Conservation (phyloP, 2,329 filamentous ascomycete species). For the Alternaria panax region DNA sequence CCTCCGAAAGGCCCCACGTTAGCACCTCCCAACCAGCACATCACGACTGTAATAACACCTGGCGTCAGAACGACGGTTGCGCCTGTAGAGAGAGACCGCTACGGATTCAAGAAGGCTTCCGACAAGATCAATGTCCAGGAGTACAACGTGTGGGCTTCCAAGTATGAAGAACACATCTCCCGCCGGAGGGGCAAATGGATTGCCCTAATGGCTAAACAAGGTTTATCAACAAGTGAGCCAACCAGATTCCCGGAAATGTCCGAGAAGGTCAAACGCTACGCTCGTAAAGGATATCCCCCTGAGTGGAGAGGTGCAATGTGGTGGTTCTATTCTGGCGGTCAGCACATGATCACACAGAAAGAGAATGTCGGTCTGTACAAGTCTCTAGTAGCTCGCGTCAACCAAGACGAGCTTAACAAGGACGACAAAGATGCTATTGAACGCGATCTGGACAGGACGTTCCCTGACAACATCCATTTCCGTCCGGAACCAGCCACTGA, state of each 20-base stretch:
- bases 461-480: constrained; percentile 92
- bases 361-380: constrained; percentile 73
- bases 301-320: constrained; percentile 95
- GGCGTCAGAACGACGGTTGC: constrained; percentile 26
- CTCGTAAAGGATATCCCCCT: constrained; percentile 91
- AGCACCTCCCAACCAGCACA: constrained; percentile 8
- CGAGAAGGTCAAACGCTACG: constrained; percentile 85
- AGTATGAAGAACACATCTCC: constrained; percentile 77
- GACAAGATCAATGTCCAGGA: constrained; percentile 78
- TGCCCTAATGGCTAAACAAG: constrained; percentile 76
- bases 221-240: constrained; percentile 74
- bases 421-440: constrained; percentile 91
- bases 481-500: constrained; percentile 65
- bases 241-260: constrained; percentile 80
- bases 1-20: background rate
- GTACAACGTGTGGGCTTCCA: constrained; percentile 81
- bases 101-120: constrained; percentile 89
- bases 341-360: constrained; percentile 77
- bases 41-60: constrained; percentile 14
- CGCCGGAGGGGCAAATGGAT: constrained; percentile 84
- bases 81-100: constrained; percentile 71
- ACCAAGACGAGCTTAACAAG: constrained; percentile 67
- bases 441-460: constrained; percentile 90
- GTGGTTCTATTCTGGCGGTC: constrained; percentile 95
- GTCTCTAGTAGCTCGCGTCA: constrained; percentile 71